Base-by-base conservation (phyloP, 2,329 filamentous ascomycete species). In the Periconia digitata region DNA sequence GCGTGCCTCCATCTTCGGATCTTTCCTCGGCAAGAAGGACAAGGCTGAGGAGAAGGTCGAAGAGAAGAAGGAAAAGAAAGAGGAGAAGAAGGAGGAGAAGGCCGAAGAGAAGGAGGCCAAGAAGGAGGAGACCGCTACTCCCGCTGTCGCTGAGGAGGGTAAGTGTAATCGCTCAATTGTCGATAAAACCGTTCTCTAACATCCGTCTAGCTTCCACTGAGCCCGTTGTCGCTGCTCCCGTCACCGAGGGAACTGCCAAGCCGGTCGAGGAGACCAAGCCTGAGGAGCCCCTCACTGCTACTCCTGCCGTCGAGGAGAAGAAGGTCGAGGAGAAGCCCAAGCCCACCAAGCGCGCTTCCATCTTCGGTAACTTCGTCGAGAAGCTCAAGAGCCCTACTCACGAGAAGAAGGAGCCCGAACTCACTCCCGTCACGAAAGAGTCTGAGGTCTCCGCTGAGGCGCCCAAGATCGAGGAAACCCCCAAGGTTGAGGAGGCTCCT, bases 331-430 rank as follows among this genome's bases (percentile, higher is more conserved):
- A 67, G 53, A 71, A 71, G 61, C 70, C 79, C 60, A 91, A 90
- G 84, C 72, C 72, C 40, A 80, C 83, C 74, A 95, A 95, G 88
- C 89, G 90, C 73, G 85, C 85, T 74, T 94, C 89, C 58, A 86
- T 92, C 65, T 95, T 95, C 74, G 84, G 84, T 63, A 85, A 84
- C 66, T 85, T 89, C 69, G 82, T 80, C 74, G 87, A 90, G 60
- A 74, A 74, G 68, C 66, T 78, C 47, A 75, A 74, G 67, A 76
- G 73, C 67, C 76, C 76, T 10, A 71, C 70, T 29, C 68, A 67
- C 53, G 76, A 79, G 82, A 92, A 92, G 80, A 85, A 87, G 72
- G 85, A 85, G 56, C 79, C 84, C 61, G 85, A 88, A 67, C 79
- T 82, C 56, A 72, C 78, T 60, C 74, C 79, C 44, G 71, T 74